These are phyloP conservation scores for Shiraia bambusicola DNA, from an alignment of 2,329 filamentous ascomycete species.

Conservation along the genomic window DNA sequence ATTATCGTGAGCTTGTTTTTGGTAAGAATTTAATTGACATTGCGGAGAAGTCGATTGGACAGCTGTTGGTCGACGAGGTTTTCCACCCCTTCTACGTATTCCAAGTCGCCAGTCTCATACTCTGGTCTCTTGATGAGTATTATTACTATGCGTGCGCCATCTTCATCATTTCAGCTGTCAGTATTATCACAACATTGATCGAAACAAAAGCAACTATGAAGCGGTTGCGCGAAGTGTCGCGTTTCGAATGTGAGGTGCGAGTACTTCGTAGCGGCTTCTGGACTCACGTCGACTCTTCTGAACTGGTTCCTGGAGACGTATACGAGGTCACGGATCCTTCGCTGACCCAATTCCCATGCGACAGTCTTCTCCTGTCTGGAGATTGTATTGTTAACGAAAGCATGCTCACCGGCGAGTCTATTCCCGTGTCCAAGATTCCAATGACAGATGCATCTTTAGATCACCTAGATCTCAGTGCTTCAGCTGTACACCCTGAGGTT, in stretches of 20 bases:
- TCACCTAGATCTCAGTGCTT: conserved; percentile 73
- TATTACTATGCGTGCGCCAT: conserved; percentile 98
- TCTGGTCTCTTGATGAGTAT: conserved; percentile 95
- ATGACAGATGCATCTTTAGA: conserved; percentile 78
- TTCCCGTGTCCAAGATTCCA: conserved; percentile 90
- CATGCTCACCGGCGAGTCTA: conserved; percentile 96
- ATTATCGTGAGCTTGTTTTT: conserved; percentile 80
- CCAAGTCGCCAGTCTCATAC: conserved; percentile 86
- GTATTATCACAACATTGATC: conserved; percentile 83
- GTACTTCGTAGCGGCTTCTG: conserved; percentile 95
- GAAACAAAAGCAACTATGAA: conserved; percentile 94
- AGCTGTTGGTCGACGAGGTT: conserved; percentile 88
- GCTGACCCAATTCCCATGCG: conserved; percentile 83
- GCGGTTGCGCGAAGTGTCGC: conserved; percentile 84
- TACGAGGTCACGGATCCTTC: conserved; percentile 96
- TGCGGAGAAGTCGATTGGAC: conserved; percentile 78
- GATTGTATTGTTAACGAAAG: conserved; percentile 99
- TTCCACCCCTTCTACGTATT: conserved; percentile 99
- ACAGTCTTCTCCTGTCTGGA: conserved; percentile 85
- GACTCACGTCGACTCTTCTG: conserved; percentile 81
- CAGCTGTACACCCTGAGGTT: conserved; percentile 78
- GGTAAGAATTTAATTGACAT: conserved; percentile 91
- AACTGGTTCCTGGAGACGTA: conserved; percentile 91
- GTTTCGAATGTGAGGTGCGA: conserved; percentile 92
- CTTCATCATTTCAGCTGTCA: conserved; percentile 89